phyloP scores from a whole-genome alignment of 208 protist genomes.

The Trypanosomatidae sp. region DNA sequence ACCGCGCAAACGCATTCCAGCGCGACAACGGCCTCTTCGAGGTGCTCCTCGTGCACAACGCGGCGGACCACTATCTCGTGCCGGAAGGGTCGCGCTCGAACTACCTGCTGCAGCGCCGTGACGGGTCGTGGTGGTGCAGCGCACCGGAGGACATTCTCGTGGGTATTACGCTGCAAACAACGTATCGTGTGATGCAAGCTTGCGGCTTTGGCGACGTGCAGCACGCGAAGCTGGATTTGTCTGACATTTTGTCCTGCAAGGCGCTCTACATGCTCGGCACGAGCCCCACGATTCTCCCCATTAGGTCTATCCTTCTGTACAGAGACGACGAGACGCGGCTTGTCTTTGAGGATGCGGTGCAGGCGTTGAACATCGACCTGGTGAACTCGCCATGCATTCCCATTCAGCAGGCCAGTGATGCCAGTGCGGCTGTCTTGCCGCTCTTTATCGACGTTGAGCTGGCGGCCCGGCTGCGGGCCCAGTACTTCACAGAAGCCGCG shows the following conservation, averaged over 20 bases:
- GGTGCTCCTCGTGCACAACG: constrained; percentile 61
- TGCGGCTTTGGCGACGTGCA: constrained; percentile 37
- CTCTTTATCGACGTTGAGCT: constrained; percentile 8
- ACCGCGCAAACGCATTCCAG: constrained; percentile 45
- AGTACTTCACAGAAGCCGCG: constrained; percentile 23
- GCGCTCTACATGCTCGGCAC: constrained; percentile 72
- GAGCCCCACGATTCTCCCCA: constrained; percentile 66
- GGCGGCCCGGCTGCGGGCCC: constrained; percentile 4
- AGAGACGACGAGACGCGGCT: constrained; percentile 35
- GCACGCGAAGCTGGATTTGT: constrained; percentile 49
- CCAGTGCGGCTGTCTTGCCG: constrained; percentile 6
- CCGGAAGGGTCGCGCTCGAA: constrained; percentile 86
- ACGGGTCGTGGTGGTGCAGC: constrained; percentile 57
- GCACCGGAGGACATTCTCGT: constrained; percentile 69
- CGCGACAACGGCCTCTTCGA: constrained; percentile 42
- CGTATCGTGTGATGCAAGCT: constrained; percentile 27
- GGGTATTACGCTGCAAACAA: constrained; percentile 65
- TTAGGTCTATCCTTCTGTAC: constrained; percentile 62
- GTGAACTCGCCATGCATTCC: too few relatives aligned
- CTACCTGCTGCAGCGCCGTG: constrained; percentile 55
- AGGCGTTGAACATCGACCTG: constrained; percentile 2
- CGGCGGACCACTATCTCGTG: constrained; percentile 49
- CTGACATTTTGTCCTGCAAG: constrained; percentile 48
- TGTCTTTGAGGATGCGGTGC: constrained; percentile 32
- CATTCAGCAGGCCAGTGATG: constrained; percentile 2